A percentile compares a stretch with the other conserved stretches of the same genome.
These are phyloP conservation scores for Cyclotella sp. DNA, from an alignment of 108 stramenopile species.

Conservation along the genomic window DNA sequence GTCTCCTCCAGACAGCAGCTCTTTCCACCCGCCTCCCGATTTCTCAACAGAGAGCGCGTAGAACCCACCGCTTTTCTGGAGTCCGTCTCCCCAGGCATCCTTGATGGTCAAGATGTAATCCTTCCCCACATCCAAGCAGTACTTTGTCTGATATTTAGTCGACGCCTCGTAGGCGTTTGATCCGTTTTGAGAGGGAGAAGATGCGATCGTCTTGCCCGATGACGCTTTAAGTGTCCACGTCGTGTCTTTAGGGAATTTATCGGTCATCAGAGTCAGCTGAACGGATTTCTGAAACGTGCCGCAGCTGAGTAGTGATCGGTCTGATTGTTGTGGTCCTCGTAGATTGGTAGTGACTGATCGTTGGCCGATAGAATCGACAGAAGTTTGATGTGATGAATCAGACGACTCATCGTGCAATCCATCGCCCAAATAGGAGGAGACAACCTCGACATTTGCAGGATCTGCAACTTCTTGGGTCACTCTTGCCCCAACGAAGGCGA, in stretches of 20 bases:
- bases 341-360: neutral
- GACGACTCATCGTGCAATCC: neutral
- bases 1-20: neutral
- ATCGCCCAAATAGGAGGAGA: neutral
- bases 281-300: neutral
- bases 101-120: slow-evolving; percentile 9
- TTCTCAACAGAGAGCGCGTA: neutral
- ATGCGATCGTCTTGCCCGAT: neutral
- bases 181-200: neutral
- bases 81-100: slow-evolving; percentile 12
- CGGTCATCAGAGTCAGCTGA: neutral
- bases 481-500: neutral
- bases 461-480: neutral
- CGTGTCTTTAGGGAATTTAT: slow-evolving; percentile 9
- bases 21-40: neutral
- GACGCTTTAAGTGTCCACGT: slow-evolving; percentile 5
- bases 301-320: neutral
- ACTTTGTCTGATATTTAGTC: slow-evolving; percentile 2
- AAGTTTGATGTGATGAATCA: neutral
- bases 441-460: neutral
- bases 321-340: neutral
- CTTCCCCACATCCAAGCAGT: neutral
- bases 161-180: neutral
- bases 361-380: neutral
- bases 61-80: neutral